Evolutionary conservation across 1,284 basidiomycete species (phyloP).

Genomic region (Megacollybia platyphylla): DNA sequence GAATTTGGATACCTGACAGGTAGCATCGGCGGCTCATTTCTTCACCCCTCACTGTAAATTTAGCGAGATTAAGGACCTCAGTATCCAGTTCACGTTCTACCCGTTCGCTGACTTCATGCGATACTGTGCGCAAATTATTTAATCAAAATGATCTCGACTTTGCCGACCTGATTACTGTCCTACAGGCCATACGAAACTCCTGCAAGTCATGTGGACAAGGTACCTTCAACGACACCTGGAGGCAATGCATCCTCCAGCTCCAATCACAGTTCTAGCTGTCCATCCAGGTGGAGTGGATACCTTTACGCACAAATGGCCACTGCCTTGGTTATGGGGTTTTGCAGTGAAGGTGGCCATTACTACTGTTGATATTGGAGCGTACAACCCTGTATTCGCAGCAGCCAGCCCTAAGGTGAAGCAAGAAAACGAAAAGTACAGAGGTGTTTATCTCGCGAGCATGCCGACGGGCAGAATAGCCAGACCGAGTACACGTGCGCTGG

Average conservation of each 20-base stretch:
- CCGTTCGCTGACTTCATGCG: slow-evolving; percentile 5
- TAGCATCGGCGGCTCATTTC: slow-evolving; percentile 8
- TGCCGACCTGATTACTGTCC: not conserved
- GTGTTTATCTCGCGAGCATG: slow-evolving; percentile 12
- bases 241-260: slow-evolving; percentile 7
- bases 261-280: slow-evolving; percentile 16
- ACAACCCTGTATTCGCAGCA: slow-evolving; percentile 23
- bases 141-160: not conserved
- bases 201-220: slow-evolving; percentile 13
- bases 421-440: slow-evolving; percentile 15
- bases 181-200: slow-evolving; percentile 14
- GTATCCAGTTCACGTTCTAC: slow-evolving; percentile 6
- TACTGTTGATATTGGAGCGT: slow-evolving; percentile 15
- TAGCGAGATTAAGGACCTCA: slow-evolving; percentile 9
- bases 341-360: slow-evolving; percentile 13
- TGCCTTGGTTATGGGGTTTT: slow-evolving; percentile 9
- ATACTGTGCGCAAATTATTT: slow-evolving; percentile 8
- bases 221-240: slow-evolving; percentile 14
- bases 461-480: slow-evolving; percentile 14
- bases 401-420: slow-evolving; percentile 15
- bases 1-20: slow-evolving; percentile 1
- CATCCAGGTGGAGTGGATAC: slow-evolving; percentile 19
- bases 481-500: slow-evolving; percentile 7
- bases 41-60: slow-evolving; percentile 6
- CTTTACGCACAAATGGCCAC: slow-evolving; percentile 11